Conservation (phyloP, 1,284 basidiomycete genomes). For the Anthracocystis setariae region DNA sequence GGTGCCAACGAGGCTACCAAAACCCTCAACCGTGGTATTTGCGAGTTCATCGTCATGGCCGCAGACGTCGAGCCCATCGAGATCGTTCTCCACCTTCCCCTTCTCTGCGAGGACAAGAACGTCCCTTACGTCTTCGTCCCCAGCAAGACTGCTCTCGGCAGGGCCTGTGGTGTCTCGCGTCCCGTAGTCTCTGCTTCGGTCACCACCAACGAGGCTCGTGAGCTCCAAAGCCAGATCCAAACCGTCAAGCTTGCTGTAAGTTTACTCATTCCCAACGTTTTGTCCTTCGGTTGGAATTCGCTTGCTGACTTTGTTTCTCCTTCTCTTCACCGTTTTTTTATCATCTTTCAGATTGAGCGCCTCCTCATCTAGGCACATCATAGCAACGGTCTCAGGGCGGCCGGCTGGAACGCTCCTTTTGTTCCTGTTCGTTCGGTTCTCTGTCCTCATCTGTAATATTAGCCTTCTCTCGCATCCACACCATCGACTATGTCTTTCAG, state of each 20-base stretch:
- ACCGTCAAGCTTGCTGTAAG: slow-evolving; percentile 76
- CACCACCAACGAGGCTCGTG: slow-evolving; percentile 93
- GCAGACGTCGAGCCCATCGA: slow-evolving; percentile 92
- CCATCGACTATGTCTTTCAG: neutral
- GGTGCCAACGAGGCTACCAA: slow-evolving; percentile 95
- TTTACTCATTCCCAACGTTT: slow-evolving; percentile 7
- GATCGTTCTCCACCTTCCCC: slow-evolving; percentile 94
- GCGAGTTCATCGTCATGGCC: slow-evolving; percentile 97
- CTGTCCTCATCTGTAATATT: slow-evolving; percentile 29
- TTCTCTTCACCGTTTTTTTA: neutral
- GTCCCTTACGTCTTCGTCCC: slow-evolving; percentile 96
- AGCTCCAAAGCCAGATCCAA: slow-evolving; percentile 88
- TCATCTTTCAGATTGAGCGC: slow-evolving; percentile 56
- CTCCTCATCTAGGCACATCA: slow-evolving; percentile 53
- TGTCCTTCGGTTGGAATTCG: neutral
- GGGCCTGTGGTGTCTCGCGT: slow-evolving; percentile 93
- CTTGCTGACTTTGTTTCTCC: slow-evolving; percentile 9
- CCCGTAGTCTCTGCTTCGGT: slow-evolving; percentile 95
- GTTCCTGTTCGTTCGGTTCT: slow-evolving; percentile 8
- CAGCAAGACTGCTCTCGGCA: slow-evolving; percentile 90
- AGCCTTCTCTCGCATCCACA: slow-evolving; percentile 15
- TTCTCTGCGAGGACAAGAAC: slow-evolving; percentile 99
- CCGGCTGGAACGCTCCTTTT: slow-evolving; percentile 7
- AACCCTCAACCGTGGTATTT: slow-evolving; percentile 97
- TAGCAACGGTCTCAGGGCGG: slow-evolving; percentile 6